phyloP scores from a whole-genome alignment of 1,284 basidiomycete genomes.

The Apiotrichum gamsii region DNA sequence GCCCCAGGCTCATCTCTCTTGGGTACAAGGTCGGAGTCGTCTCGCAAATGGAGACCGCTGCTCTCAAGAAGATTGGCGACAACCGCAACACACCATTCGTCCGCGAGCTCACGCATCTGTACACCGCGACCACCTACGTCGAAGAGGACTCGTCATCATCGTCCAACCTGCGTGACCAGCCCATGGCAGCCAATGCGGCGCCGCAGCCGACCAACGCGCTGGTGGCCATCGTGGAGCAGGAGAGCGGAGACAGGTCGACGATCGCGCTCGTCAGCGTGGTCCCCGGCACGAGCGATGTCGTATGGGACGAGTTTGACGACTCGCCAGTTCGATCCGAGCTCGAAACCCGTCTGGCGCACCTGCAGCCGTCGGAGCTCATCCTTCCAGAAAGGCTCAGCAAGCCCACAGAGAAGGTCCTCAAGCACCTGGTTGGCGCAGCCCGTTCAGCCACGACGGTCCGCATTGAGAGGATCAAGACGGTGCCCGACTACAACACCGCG shows the following conservation, averaged over 20 bases:
- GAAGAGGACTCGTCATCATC: constrained; percentile 41
- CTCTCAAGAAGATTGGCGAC: constrained; percentile 83
- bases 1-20: constrained; percentile 65
- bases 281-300: constrained; percentile 80
- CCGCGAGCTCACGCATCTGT: constrained; percentile 71
- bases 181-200: constrained; percentile 29
- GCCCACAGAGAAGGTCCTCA: constrained; percentile 70
- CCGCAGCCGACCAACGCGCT: constrained; percentile 44
- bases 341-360: constrained; percentile 72
- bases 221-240: constrained; percentile 59
- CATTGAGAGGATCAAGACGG: constrained; percentile 59
- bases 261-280: constrained; percentile 74
- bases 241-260: constrained; percentile 55
- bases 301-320: constrained; percentile 87
- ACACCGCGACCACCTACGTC: constrained; percentile 70
- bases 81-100: constrained; percentile 76
- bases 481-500: constrained; percentile 63
- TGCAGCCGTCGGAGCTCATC: constrained; percentile 75
- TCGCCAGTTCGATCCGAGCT: constrained; percentile 77
- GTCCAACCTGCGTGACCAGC: constrained; percentile 32
- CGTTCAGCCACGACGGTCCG: constrained; percentile 43
- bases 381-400: constrained; percentile 61
- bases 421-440: constrained; percentile 56
- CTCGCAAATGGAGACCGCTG: constrained; percentile 89
- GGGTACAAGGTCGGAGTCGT: constrained; percentile 90